Base-by-base conservation (phyloP, 1,139 yeast species). In the Candida buenavistaensis region DNA sequence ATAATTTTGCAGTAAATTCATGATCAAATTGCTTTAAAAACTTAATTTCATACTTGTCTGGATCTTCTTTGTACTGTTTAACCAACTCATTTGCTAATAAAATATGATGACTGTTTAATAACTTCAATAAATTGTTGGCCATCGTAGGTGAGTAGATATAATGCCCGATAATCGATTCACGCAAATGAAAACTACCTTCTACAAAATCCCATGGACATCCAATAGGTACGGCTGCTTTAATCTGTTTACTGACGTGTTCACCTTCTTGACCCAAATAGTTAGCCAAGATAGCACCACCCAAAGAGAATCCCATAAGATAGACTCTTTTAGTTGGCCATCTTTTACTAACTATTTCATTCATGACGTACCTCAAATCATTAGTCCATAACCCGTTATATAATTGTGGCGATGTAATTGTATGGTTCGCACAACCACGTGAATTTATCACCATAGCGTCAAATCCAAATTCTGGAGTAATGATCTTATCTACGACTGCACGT, bases 361-460 rank as follows among this genome's bases (percentile, higher is more conserved):
- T 63, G 35, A 76, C 63, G 51, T 70, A 70, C 33, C 84, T 58
- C 35, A 78, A 56, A 51, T 78, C 85, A 47, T 78, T 78, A 14
- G 84, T 78, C 80, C 82, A 75, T 23, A 77, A 59, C 2, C 80
- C 84, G 47, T 75, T 73, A 55, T 75, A 78, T 28, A 78, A 56
- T 46, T 74, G 77, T 2, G 84, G 82, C 5, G 80, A 68, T 2
- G 82, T 73, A 36, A 78, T 64, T 14, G 74, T 65, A 32, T 79
- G 78, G 40, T 75, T 62, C 30, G 82, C 79, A 53, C 85, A 78
- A 1, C 85, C 85, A 34, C 85, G 58, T 3, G 80, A 67, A 44
- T 77, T 78, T 35, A 78, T 51, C 8, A 77, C 82, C 41, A 77
- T 53, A 1, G 76, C 78, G 48, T 78, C 82, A 42, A 78, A 72